These are phyloP conservation scores for Mycena epipterygia DNA, from an alignment of 768 basidiomycete species.

Conservation along the genomic window DNA sequence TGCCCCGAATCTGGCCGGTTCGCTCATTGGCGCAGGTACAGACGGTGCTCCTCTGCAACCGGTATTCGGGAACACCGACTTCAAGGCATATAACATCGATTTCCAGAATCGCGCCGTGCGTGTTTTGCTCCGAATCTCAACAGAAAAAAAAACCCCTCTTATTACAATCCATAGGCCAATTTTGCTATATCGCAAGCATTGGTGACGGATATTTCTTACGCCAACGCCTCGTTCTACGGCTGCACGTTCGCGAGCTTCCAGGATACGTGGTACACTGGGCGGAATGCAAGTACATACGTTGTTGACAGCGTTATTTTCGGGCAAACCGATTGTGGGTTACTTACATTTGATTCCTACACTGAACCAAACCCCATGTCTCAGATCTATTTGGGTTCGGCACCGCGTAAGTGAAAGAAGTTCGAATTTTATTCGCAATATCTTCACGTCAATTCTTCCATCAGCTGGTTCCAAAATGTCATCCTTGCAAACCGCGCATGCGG, in stretches of 20 bases:
- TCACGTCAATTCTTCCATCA: conserved; percentile 34
- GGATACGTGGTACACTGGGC: conserved; percentile 77
- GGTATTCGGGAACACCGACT: conserved; percentile 67
- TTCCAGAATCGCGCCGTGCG: conserved; percentile 77
- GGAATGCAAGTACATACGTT: conserved; percentile 69
- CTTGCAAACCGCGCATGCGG: conserved; percentile 76
- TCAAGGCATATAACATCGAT: conserved; percentile 77
- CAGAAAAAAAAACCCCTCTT: background rate
- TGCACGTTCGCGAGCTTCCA: conserved; percentile 73
- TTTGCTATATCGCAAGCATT: conserved; percentile 73
- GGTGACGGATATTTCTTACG: conserved; percentile 72
- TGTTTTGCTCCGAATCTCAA: conserved; percentile 20
- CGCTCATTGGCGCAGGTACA: conserved; percentile 72
- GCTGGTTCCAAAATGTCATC: conserved; percentile 72
- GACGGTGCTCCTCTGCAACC: conserved; percentile 67
- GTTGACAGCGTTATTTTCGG: conserved; percentile 75
- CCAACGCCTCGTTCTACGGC: conserved; percentile 78
- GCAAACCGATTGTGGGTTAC: conserved; percentile 69
- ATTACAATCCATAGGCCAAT: conserved; percentile 55
- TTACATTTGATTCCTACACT: background rate
- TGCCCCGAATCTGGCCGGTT: conserved; percentile 67
- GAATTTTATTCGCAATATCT: background rate
- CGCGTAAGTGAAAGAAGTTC: conserved; percentile 61
- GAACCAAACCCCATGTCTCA: conserved; percentile 30
- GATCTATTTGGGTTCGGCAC: conserved; percentile 75